These are phyloP conservation scores for Aspergillus sp. DNA, from an alignment of 2,329 filamentous ascomycete species.

Conservation along the genomic window DNA sequence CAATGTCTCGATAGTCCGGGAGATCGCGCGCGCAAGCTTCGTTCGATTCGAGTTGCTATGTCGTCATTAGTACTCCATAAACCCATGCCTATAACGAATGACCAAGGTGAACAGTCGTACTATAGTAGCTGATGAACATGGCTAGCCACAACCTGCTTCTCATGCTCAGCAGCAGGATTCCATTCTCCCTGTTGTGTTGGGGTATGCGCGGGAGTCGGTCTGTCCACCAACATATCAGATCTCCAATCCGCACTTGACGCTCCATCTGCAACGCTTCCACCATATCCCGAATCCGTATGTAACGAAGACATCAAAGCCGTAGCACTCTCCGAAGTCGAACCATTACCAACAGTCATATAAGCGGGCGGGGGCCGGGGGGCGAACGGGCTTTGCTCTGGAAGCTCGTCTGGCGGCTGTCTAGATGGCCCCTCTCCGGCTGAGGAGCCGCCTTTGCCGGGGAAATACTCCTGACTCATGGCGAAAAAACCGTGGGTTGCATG, in stretches of 20 bases:
- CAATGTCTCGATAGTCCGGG: constrained; percentile 80
- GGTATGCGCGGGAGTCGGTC: constrained; percentile 61
- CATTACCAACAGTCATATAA: constrained; percentile 88
- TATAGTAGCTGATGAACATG: constrained; percentile 94
- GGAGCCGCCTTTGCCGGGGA: constrained; percentile 39
- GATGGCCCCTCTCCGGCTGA: constrained; percentile 44
- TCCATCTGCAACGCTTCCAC: constrained; percentile 60
- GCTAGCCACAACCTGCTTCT: constrained; percentile 72
- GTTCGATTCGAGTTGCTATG: constrained; percentile 80
- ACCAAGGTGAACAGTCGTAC: constrained; percentile 36
- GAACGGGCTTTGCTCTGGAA: constrained; percentile 24
- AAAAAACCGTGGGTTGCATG: constrained; percentile 20
- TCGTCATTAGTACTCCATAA: constrained; percentile 22
- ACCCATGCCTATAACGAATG: neutral
- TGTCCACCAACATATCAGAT: constrained; percentile 60
- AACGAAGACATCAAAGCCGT: constrained; percentile 79
- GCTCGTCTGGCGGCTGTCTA: constrained; percentile 32
- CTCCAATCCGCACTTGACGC: constrained; percentile 56
- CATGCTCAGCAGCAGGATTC: constrained; percentile 60
- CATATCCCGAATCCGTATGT: constrained; percentile 90
- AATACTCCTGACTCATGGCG: constrained; percentile 51
- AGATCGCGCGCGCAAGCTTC: constrained; percentile 84
- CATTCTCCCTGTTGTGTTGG: constrained; percentile 54
- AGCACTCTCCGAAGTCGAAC: constrained; percentile 79
- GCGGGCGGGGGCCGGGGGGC: constrained; percentile 55